Conservation (phyloP, 169 alveolate genomes). For the Plasmodium fragile region DNA sequence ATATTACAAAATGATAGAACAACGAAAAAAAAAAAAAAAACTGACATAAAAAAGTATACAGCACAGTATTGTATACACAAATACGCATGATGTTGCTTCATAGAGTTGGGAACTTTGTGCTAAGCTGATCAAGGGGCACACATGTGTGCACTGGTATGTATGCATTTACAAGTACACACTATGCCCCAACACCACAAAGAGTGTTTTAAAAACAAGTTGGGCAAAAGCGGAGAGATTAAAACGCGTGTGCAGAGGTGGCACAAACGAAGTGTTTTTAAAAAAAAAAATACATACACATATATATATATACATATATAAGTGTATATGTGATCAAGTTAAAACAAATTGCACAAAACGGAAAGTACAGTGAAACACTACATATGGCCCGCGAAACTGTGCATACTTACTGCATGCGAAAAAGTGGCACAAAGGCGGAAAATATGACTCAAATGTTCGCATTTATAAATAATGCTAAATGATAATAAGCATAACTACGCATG, state of each 20-base stretch:
- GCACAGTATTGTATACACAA: not conserved
- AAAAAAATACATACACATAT: not conserved
- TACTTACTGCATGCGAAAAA: not conserved
- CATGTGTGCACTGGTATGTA: not conserved
- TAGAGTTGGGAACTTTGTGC: not conserved
- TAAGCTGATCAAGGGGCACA: not conserved
- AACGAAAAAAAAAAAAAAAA: not conserved
- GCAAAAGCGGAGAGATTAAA: not conserved
- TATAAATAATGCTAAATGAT: not conserved
- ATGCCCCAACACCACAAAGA: not conserved
- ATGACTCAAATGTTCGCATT: not conserved
- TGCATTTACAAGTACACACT: not conserved
- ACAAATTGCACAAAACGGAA: conserved; percentile 1
- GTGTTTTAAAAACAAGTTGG: not conserved
- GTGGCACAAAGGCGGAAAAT: not conserved
- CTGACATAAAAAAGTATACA: not conserved
- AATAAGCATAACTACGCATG: not conserved
- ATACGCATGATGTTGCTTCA: not conserved
- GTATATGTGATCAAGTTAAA: not conserved
- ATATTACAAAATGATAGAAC: not conserved
- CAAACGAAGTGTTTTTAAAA: not conserved
- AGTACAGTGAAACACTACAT: not conserved
- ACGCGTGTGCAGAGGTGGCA: not conserved
- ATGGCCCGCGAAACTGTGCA: not conserved
- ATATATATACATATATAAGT: not conserved